Evolutionary conservation across 2,329 filamentous ascomycete species (phyloP), one percentile per base, ranked within the genome.

Genomic region (Tothia fuscella): DNA sequence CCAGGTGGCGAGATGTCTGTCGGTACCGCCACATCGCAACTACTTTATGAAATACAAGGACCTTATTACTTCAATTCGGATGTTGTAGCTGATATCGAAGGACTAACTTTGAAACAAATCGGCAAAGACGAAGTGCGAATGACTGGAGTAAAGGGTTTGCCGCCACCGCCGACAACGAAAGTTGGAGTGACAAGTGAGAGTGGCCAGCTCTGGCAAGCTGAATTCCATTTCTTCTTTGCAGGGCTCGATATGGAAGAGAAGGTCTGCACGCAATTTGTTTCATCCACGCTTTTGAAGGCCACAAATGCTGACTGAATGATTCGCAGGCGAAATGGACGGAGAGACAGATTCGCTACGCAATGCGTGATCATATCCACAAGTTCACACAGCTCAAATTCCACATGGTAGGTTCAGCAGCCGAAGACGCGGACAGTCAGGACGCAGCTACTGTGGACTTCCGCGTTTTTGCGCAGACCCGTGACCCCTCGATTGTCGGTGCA

Each of bases 1-100:
- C 59, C 59, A 2, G 65, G 67, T 16, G 50, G 53, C 20, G 51
- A 54, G 41, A 34, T 46, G 10, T 33, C 42, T 24, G 30, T 51
- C n/a, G 42, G 14, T 6, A 44, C 42, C 6, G 42, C 29, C 13
- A 25, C 42, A 9, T 16, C 21, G 7, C 61, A 60, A 50, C 51
- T 60, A 10, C 46, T 63, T 6, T 63, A 62, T 47, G 58, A 61
- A 48, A 60, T 64, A 32, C 58, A 61, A 42, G 60, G 60, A 5
- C 57, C 55, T 5, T 50, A 49, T 24, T 61, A 62, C 44, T 61
- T 52, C 46, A 53, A 52, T 47, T 53, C 50, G 22, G 56, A 59
- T 48, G 56, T 60, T 6, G 56, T 52, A 1, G 44, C 42, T 50
- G 49, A 10, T 32, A 46, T 59, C 22, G 52, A 53, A 21, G 54